Evolutionary conservation across 208 protist genomes (phyloP).

Genomic region (Crithidia thermophila): DNA sequence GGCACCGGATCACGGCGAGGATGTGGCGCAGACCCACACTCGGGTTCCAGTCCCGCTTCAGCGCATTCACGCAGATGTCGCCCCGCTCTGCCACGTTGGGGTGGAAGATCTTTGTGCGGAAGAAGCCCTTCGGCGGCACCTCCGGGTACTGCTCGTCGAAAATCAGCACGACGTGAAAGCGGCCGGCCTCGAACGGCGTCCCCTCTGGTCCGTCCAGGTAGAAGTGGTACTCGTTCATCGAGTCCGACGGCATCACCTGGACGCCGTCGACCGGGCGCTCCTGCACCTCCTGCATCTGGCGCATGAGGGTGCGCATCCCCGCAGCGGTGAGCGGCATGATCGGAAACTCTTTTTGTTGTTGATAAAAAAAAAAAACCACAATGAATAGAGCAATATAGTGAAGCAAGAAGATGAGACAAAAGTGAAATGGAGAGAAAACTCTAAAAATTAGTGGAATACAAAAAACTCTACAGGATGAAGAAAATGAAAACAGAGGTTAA

Average conservation of each 20-base stretch:
- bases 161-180: slow-evolving; percentile 92
- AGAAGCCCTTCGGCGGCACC: slow-evolving; percentile 97
- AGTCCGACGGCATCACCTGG: slow-evolving; percentile 79
- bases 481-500: too few species aligned
- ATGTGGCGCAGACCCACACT: slow-evolving; percentile 96
- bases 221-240: slow-evolving; percentile 93
- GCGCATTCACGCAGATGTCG: slow-evolving; percentile 99
- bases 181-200: slow-evolving; percentile 96
- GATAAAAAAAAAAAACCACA: neutral
- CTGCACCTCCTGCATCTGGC: slow-evolving; percentile 81
- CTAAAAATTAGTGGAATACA: too few species aligned
- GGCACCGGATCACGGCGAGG: slow-evolving; percentile 94
- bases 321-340: slow-evolving; percentile 76
- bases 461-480: too few species aligned
- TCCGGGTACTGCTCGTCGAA: slow-evolving; percentile 95
- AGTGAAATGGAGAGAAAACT: neutral
- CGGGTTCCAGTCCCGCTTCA: slow-evolving; percentile 98
- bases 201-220: slow-evolving; percentile 94
- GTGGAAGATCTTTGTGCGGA: slow-evolving; percentile 99
- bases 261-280: slow-evolving; percentile 91
- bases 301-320: slow-evolving; percentile 87
- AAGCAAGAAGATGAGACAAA: slow-evolving; percentile 3
- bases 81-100: slow-evolving; percentile 98
- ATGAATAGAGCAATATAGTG: neutral
- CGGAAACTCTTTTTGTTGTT: neutral